Evolutionary conservation across 1,139 yeast species (phyloP), one percentile per base, ranked within the genome.

Genomic region (Petasospora fabianii): DNA sequence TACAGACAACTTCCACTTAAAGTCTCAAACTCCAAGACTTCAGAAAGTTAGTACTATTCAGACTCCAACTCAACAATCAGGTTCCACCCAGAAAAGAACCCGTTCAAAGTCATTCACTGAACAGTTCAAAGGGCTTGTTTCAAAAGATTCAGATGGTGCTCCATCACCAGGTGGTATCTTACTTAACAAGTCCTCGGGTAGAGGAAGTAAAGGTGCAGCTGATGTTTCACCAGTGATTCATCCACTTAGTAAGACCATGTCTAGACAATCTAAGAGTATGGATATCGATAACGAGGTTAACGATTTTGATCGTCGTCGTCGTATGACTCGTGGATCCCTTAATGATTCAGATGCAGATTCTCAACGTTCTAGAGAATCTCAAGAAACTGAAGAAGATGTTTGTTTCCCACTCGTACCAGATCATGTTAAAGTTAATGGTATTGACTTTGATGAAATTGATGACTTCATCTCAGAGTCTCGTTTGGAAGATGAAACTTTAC

Each of bases 371-470:
- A 69, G 87, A 48, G 74, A 80, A 17, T 79, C 87, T 2, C 87
- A 83, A 54, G 95, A 84, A 58, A 87, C 96, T 0, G 97, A 90
- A 58, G 97, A 90, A 59, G 97, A 92, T 72, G 98, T 92, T 33
- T 92, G 97, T 69, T 88, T 90, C 65, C 97, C 98, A 2, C 84
- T 87, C 86, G 69, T 80, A 37, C 79, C 86, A 17, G 86, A 81
- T 52, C 83, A 79, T 51, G 71, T 76, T 11, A 70, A 84, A 47
- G 69, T 80, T 30, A 79, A 79, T 48, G 92, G 90, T 12, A 82
- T 84, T 49, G 90, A 84, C 60, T 83, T 83, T 54, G 85, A 79
- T 57, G 92, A 82, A 52, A 72, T 84, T 55, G 92, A 83, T 46
- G 88, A 83, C 50, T 83, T 81, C 53, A 78, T 83, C 39, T 68